Evolutionary conservation across 495 filamentous ascomycete species (phyloP), one percentile per base, ranked within the genome.

Genomic region (Annulohypoxylon stygium): DNA sequence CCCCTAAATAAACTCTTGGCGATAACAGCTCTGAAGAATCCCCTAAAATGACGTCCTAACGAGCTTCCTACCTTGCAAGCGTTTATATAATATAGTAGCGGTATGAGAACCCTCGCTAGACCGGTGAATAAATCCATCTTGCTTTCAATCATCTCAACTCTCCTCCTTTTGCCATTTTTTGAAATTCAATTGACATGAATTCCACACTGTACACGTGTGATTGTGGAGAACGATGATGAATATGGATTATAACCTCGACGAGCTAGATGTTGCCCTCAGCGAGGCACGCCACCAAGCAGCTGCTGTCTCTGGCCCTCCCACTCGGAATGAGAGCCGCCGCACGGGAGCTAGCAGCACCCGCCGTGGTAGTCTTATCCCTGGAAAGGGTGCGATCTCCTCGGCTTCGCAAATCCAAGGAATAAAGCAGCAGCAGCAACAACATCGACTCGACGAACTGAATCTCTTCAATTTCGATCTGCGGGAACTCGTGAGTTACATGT

Each of bases 201-300:
- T 67, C 37, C 25, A 41, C 57, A 43, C 48, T 65, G 37, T 55
- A 74, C 71, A 60, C 41, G 43, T 37, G 62, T 55, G 55, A 61
- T 33, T 51, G 70, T 61, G 50, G 55, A 62, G 30, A 41, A 30
- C 57, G 62, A 63, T 41, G 58, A 74, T 74, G 50, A 74, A 74
- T 51, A 64, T 34, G 41, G 74, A 76, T 20, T 78, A 76, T 41
- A 78, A 78, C 61, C 76, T 76, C 65, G 74, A 78, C 61, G 76
- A 78, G 48, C 70, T 78, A 16, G 76, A 78, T 51, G 20, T 62
- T 45, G 70, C 74, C 5, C 63, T 78, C 26, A 74, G 76, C 64
- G 73, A 76, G 55, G 53, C 70, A 8, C 67, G 76, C 43, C 70
- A 76, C 47, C 70, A 78, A 25, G 34, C 68, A 4, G 60, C 66